These are phyloP conservation scores for Ocimum tenuiflorum DNA, from an alignment of 257 asterid species.

Conservation along the genomic window DNA sequence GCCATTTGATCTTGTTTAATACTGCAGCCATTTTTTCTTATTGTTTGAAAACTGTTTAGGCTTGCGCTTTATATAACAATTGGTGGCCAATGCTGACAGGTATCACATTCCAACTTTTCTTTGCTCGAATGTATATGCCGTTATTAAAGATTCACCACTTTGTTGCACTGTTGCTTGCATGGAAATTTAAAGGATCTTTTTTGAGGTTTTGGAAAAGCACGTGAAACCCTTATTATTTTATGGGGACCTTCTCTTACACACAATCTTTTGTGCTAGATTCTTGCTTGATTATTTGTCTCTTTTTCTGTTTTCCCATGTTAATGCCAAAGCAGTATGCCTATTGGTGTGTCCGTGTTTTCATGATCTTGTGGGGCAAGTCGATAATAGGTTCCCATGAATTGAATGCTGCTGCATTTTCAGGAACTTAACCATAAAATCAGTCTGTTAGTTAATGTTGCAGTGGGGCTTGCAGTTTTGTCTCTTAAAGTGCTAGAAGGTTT, in stretches of 20 bases:
- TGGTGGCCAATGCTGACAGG: conserved; percentile 99
- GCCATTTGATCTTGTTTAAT: conserved; percentile 8
- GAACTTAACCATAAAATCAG: neutral
- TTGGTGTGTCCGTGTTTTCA: neutral
- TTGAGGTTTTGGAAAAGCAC: neutral
- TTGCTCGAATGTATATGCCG: too few relatives aligned
- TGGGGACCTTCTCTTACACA: neutral
- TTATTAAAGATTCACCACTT: neutral
- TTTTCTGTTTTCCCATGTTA: neutral
- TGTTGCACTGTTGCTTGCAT: conserved; percentile 8
- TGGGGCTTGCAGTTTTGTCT: conserved; percentile 4
- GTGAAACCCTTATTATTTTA: neutral
- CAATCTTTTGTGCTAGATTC: neutral
- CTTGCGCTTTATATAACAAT: conserved; percentile 82
- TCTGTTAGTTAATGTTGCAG: neutral
- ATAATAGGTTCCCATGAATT: neutral
- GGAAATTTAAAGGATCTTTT: neutral
- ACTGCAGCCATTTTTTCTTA: conserved; percentile 15
- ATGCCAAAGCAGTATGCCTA: neutral
- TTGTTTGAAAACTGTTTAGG: conserved; percentile 42
- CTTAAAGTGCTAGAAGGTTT: conserved; percentile 1
- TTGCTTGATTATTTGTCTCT: conserved; percentile 12
- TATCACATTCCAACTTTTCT: conserved; percentile 18
- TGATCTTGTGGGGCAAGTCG: neutral
- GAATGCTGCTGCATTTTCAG: neutral